Evolutionary conservation across 495 filamentous ascomycete species (phyloP), one percentile per base, ranked within the genome.

Genomic region (Neurospora sp.): DNA sequence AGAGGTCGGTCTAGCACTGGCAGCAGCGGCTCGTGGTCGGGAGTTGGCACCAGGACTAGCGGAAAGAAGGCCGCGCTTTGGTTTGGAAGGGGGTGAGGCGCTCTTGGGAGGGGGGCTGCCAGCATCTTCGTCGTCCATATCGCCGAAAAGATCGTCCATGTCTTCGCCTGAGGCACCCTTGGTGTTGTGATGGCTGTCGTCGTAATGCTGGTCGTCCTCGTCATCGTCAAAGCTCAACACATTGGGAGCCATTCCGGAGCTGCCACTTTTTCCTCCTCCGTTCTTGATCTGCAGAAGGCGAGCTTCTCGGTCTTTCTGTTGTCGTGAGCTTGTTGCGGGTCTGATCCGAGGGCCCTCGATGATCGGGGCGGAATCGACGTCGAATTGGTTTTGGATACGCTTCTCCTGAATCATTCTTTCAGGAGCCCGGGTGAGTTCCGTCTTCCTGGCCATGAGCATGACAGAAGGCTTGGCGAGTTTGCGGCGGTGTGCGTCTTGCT

Each of bases 361-460:
- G 68, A 75, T 37, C 14, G 27, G 42, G 39, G 44, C 69, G 27
- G 76, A 45, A 16, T 45, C 27, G 20, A 73, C 37, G 68, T 74
- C 65, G 44, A 76, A 78, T 38, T 80, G 80, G 7, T 76, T 72
- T 7, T 77, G 76, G 12, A 80, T 79, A 3, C 81, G 75, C 20
- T 77, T 72, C 16, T 82, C 81, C 44, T 80, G 74, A 0, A 82
- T 22, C 83, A 85, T 82, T 31, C 75, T 75, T 3, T 72, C 41
- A 14, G 85, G 85, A 0, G 83, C 84, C 38, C 73, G 76, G 7
- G 44, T 75, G 48, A 86, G 75, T 71, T 83, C 78, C 16, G 79
- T 76, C 9, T 72, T 9, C 12, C 40, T 69, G 3, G 81, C 77
- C 2, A 61, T 69, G 1, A 77, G 72, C 65, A 74, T 72, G 38